A percentile compares a stretch with the other conserved stretches of the same genome.
These are phyloP conservation scores for Colletotrichum sublineola DNA, from an alignment of 2,329 filamentous ascomycete genomes.

Conservation along the genomic window DNA sequence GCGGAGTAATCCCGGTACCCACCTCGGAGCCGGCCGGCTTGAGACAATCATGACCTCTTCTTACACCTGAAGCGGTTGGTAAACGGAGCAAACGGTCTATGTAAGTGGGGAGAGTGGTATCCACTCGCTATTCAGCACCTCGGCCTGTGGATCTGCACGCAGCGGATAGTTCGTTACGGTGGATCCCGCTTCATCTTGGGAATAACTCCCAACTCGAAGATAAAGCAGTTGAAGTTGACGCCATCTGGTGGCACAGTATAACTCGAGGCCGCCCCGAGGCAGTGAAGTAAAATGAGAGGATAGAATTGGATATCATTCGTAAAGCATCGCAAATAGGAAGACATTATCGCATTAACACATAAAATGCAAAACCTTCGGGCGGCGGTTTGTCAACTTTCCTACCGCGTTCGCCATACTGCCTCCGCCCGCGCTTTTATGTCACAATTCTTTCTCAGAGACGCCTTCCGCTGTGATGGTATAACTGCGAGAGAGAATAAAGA, in stretches of 20 bases:
- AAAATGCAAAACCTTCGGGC: background rate
- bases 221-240: background rate
- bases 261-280: background rate
- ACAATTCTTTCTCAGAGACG: background rate
- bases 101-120: background rate
- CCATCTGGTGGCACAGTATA: background rate
- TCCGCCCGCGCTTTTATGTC: background rate
- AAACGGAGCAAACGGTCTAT: background rate
- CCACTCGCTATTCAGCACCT: background rate
- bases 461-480: background rate
- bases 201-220: background rate
- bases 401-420: background rate
- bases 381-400: background rate
- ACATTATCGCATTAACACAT: background rate
- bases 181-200: background rate
- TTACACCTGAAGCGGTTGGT: background rate
- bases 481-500: background rate
- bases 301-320: conserved; percentile 12
- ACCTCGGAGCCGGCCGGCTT: background rate
- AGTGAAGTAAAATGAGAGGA: background rate
- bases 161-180: background rate
- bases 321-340: background rate
- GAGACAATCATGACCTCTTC: background rate
- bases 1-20: background rate
- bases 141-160: background rate